A percentile compares a stretch with the other conserved stretches of the same genome.
These are phyloP conservation scores for Nadsonia fulvescens DNA, from an alignment of 805 yeast species.

Conservation along the genomic window DNA sequence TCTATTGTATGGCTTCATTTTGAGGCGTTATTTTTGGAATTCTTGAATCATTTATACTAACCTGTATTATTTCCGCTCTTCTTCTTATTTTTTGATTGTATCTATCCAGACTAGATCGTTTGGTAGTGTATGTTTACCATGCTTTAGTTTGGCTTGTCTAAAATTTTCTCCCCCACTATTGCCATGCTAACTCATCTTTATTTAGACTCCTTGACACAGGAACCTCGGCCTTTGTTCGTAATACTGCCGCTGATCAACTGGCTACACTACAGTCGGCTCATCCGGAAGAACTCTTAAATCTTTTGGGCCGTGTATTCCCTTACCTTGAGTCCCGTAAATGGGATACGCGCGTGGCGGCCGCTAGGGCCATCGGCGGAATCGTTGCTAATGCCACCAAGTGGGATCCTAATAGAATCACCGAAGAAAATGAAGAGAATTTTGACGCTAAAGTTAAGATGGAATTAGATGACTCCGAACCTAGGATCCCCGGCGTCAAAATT, in stretches of 20 bases:
- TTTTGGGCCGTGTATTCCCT: constrained; percentile 81
- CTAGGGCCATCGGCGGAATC: constrained; percentile 86
- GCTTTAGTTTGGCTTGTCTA: constrained; percentile 1
- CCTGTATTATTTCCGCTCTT: too few species aligned
- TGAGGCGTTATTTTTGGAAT: too few species aligned
- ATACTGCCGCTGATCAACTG: constrained; percentile 93
- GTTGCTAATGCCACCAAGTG: constrained; percentile 60
- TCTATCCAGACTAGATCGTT: constrained; percentile 38
- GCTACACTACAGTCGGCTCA: constrained; percentile 87
- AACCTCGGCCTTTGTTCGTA: constrained; percentile 79
- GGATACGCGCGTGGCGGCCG: constrained; percentile 94
- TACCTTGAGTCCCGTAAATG: constrained; percentile 67
- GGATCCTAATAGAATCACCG: constrained; percentile 54
- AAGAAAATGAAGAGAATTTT: constrained; percentile 10
- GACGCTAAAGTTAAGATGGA: constrained; percentile 19
- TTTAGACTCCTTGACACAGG: constrained; percentile 61
- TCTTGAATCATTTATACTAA: too few species aligned
- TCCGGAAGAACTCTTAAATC: constrained; percentile 75
- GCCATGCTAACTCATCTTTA: constrained; percentile 1
- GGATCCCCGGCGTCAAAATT: too few species aligned
- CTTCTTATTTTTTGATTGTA: too few species aligned
- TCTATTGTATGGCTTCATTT: too few species aligned
- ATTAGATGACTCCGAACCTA: too few species aligned
- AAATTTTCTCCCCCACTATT: constrained; percentile 1
- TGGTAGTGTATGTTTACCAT: constrained; percentile 23